phyloP scores from a whole-genome alignment of 2,329 filamentous ascomycete species.

The Fusarium ambrosium region DNA sequence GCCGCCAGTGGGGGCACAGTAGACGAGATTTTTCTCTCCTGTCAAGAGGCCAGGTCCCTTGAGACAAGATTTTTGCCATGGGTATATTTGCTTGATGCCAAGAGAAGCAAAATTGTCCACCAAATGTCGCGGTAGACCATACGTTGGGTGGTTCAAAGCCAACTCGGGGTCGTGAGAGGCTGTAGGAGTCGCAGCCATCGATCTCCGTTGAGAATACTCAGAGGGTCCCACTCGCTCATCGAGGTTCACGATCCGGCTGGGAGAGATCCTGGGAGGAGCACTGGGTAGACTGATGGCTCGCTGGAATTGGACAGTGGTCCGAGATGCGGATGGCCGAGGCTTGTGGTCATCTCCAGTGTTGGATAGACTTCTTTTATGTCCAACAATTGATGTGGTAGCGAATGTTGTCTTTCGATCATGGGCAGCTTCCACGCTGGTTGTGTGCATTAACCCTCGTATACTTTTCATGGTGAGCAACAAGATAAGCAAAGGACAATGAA shows the following conservation, averaged over 20 bases:
- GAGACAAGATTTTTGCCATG: slow-evolving; percentile 83
- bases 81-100: slow-evolving; percentile 81
- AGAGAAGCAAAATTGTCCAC: slow-evolving; percentile 74
- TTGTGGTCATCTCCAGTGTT: slow-evolving; percentile 32
- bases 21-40: slow-evolving; percentile 79
- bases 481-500: not conserved
- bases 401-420: slow-evolving; percentile 54
- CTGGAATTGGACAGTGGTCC: slow-evolving; percentile 49
- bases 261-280: slow-evolving; percentile 49
- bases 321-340: slow-evolving; percentile 7
- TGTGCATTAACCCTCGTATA: slow-evolving; percentile 61
- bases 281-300: slow-evolving; percentile 51
- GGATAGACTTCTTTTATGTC: slow-evolving; percentile 62
- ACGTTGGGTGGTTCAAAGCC: slow-evolving; percentile 72
- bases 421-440: slow-evolving; percentile 65
- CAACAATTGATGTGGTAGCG: slow-evolving; percentile 58
- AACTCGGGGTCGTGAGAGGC: slow-evolving; percentile 67
- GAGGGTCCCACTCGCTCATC: slow-evolving; percentile 50
- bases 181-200: slow-evolving; percentile 67
- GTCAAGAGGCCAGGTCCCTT: slow-evolving; percentile 74
- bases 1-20: slow-evolving; percentile 82
- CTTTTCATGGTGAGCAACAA: slow-evolving; percentile 52
- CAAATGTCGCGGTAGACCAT: slow-evolving; percentile 71
- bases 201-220: slow-evolving; percentile 70
- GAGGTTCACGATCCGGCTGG: slow-evolving; percentile 62